A percentile compares a stretch with the other conserved stretches of the same genome.
Conservation (phyloP, 176 grass and related monocot species). For the Microstegium vimineum region DNA sequence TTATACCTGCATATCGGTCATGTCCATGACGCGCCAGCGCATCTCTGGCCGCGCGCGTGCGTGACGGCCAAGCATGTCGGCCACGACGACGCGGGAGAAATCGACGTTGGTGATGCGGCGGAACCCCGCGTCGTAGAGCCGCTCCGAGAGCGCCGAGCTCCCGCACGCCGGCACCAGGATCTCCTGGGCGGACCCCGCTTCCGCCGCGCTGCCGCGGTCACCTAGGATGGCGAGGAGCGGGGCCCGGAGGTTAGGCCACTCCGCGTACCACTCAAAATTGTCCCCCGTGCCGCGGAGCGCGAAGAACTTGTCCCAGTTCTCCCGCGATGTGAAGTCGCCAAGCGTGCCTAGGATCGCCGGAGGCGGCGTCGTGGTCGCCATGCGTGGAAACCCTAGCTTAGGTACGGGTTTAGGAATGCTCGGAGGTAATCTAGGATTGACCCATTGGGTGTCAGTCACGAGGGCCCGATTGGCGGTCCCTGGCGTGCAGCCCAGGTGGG, state of each 20-base stretch:
- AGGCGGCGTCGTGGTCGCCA: slow-evolving; percentile 34
- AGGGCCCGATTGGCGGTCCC: too few species aligned
- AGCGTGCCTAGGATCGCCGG: slow-evolving; percentile 58
- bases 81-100: slow-evolving; percentile 82
- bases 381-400: slow-evolving; percentile 42
- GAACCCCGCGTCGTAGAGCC: slow-evolving; percentile 80
- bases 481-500: too few species aligned
- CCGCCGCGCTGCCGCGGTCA: background rate
- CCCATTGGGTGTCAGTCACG: background rate
- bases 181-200: slow-evolving; percentile 11
- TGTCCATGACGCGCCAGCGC: slow-evolving; percentile 97
- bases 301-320: slow-evolving; percentile 99
- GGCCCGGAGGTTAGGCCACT: slow-evolving; percentile 63
- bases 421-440: background rate
- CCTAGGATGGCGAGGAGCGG: slow-evolving; percentile 59
- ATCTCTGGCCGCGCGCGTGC: slow-evolving; percentile 77
- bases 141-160: slow-evolving; percentile 75
- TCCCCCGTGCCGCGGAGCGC: slow-evolving; percentile 73
- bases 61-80: slow-evolving; percentile 83
- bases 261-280: slow-evolving; percentile 95
- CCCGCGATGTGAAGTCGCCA: slow-evolving; percentile 86
- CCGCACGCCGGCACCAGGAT: slow-evolving; percentile 91
- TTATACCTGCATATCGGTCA: slow-evolving; percentile 76
- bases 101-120: slow-evolving; percentile 79
- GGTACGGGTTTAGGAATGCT: slow-evolving; percentile 32